Evolutionary conservation across 2,329 filamentous ascomycete species (phyloP), one percentile per base, ranked within the genome.

Genomic region (Ophiostoma himal-ulmi): DNA sequence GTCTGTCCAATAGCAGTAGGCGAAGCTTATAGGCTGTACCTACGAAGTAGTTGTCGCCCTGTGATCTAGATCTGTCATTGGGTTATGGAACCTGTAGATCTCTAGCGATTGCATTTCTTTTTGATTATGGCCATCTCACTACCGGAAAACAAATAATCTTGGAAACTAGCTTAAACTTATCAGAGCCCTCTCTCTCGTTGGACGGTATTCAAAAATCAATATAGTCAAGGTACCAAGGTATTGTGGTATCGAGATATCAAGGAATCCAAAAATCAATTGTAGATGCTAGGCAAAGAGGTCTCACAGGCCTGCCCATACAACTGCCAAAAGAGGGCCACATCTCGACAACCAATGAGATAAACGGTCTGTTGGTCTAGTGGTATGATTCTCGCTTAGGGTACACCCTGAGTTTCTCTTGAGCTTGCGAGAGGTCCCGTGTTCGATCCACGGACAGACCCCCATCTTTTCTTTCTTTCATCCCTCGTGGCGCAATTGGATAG

Each of bases 331-430:
- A 5, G 17, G 20, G 1, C 36, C 17, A 20, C 10, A 22, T 22
- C 34, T 7, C 62, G 41, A 65, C 36, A 65, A 65, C 62, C 62
- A 65, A 65, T 65, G 34, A 64, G 60, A 64, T 64, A 36, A 36
- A 65, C 39, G 65, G 65, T 41, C 70, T 72, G 72, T 66, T 82
- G 76, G 1, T 87, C 84, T 86, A 86, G 85, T 83, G 85, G 85
- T 86, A 87, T 86, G 84, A 86, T 87, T 86, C 84, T 86, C 84
- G 85, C 85, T 86, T 86, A 87, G 85, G 84, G 85, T 79, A 37
- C 68, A 69, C 68, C 68, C 68, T 69, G 65, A 67, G 65, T 67
- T 67, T 48, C 62, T 41, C 62, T 65, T 39, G 62, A 65, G 62
- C 62, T 65, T 65, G 62, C 62, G 62, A 65, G 62, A 65, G 62